These are phyloP conservation scores for Leccinum ponderosum DNA, from an alignment of 1,284 basidiomycete genomes.

Conservation along the genomic window DNA sequence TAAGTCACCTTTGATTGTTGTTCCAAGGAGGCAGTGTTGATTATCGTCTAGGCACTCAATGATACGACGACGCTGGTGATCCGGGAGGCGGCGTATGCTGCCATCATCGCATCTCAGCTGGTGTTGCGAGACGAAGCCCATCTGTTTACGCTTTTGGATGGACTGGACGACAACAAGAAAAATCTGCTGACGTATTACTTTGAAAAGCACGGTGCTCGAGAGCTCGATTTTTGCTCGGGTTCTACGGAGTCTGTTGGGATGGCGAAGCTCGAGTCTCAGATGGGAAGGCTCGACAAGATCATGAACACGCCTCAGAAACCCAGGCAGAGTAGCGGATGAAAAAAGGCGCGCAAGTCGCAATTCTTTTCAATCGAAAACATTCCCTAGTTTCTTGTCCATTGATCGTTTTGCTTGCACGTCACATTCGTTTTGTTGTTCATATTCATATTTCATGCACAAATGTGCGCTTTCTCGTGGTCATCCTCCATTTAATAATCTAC, in stretches of 20 bases:
- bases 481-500: constrained; percentile 6
- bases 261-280: constrained; percentile 73
- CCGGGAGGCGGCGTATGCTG: constrained; percentile 76
- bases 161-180: constrained; percentile 81
- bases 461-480: constrained; percentile 1
- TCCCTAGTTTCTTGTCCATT: neutral
- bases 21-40: neutral
- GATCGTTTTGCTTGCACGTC: constrained; percentile 4
- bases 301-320: constrained; percentile 60
- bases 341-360: neutral
- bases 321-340: constrained; percentile 14
- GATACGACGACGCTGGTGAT: constrained; percentile 71
- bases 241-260: constrained; percentile 43
- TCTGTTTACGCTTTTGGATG: constrained; percentile 74
- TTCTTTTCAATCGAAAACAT: neutral
- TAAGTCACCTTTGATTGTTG: constrained; percentile 38
- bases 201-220: constrained; percentile 76
- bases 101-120: constrained; percentile 78
- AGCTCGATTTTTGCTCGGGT: constrained; percentile 34
- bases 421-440: constrained; percentile 15
- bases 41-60: constrained; percentile 58
- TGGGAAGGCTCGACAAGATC: constrained; percentile 71
- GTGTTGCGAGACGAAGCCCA: constrained; percentile 79
- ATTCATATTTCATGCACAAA: constrained; percentile 11
- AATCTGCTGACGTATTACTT: constrained; percentile 84